Conservation (phyloP, 257 asterid genomes). For the Cynanchum wilfordii region DNA sequence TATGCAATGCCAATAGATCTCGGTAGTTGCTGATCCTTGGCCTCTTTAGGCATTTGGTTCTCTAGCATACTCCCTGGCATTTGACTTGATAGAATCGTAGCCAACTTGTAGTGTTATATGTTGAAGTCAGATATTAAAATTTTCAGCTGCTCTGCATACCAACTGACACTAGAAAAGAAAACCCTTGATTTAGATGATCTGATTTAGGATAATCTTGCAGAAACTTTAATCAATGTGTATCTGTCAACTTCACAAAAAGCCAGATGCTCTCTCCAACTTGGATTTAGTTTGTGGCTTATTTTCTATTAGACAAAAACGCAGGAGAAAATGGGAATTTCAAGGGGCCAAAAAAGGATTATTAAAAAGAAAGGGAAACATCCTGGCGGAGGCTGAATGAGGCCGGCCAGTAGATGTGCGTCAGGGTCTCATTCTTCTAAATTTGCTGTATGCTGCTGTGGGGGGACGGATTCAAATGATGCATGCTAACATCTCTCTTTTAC, state of each 20-base stretch:
- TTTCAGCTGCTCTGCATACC: not conserved
- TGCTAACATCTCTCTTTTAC: no score
- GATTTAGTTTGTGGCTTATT: no score
- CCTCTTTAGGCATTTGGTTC: not conserved
- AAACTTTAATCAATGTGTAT: no score
- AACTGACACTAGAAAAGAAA: not conserved
- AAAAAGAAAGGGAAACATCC: no score
- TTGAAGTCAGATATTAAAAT: not conserved
- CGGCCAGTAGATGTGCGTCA: no score
- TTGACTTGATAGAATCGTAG: not conserved
- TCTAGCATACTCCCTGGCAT: not conserved
- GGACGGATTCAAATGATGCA: not conserved
- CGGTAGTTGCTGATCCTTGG: not conserved
- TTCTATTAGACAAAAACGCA: no score
- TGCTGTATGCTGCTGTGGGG: not conserved
- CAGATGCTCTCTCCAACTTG: no score
- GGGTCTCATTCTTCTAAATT: not conserved
- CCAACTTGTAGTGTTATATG: not conserved
- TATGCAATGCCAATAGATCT: not conserved
- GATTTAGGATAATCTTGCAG: not conserved
- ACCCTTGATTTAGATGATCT: not conserved
- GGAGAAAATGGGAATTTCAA: no score
- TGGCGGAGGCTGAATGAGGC: no score
- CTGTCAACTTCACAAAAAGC: no score
- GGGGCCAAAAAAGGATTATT: no score